Conservation (phyloP, 805 yeast genomes). For the Kluyveromyces nonfermentans region DNA sequence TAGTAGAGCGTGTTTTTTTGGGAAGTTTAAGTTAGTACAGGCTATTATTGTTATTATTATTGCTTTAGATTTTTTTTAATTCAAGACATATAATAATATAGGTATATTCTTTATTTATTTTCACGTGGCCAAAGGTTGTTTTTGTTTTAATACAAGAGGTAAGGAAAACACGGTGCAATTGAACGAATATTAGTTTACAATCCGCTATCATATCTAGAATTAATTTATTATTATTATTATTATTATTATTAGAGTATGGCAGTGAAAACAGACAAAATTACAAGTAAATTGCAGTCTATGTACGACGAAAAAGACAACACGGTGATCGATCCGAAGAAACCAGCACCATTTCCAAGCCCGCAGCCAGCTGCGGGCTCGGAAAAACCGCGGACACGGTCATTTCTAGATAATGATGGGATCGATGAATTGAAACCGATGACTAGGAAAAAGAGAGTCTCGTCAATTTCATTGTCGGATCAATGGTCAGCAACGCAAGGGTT, state of each 20-base stretch:
- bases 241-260: not conserved
- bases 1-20: too few species aligned
- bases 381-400: constrained; percentile 34
- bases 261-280: constrained; percentile 8
- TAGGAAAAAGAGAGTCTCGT: constrained; percentile 54
- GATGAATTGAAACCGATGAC: constrained; percentile 55
- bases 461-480: constrained; percentile 62
- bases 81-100: too few species aligned
- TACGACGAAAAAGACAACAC: constrained; percentile 2
- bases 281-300: not conserved
- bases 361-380: not conserved
- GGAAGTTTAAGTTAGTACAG: too few species aligned
- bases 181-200: too few species aligned
- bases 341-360: constrained; percentile 7
- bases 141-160: too few species aligned
- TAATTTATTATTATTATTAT: too few species aligned
- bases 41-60: too few species aligned
- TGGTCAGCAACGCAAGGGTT: constrained; percentile 35
- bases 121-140: too few species aligned
- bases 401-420: constrained; percentile 64
- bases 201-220: too few species aligned
- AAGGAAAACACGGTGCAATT: too few species aligned
- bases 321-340: constrained; percentile 8
- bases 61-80: too few species aligned
- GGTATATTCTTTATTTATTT: too few species aligned